These are phyloP conservation scores for Saccharomyces paradoxus DNA, from an alignment of 805 yeast genomes.

Conservation along the genomic window DNA sequence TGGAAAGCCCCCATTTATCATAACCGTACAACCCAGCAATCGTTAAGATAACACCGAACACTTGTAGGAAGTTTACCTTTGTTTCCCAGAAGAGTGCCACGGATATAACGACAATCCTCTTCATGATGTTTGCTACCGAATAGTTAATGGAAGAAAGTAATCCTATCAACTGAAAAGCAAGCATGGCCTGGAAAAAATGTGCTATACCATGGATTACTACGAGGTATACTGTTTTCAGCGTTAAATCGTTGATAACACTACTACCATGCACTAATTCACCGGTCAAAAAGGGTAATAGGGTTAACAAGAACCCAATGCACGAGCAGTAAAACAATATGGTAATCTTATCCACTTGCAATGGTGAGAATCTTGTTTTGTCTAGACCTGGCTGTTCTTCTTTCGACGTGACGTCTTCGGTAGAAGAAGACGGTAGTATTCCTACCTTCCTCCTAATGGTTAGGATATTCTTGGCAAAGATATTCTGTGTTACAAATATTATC, in stretches of 20 bases:
- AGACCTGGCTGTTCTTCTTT: constrained; percentile 14
- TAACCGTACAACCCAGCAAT: constrained; percentile 59
- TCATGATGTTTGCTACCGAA: constrained; percentile 69
- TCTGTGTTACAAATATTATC: constrained; percentile 66
- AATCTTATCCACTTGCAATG: constrained; percentile 50
- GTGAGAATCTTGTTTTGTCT: constrained; percentile 19
- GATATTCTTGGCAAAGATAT: constrained; percentile 69
- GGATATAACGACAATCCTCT: constrained; percentile 61
- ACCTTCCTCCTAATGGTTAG: constrained; percentile 41
- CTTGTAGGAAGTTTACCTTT: constrained; percentile 34
- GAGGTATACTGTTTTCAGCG: constrained; percentile 27
- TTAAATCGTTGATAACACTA: constrained; percentile 27
- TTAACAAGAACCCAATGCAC: constrained; percentile 54
- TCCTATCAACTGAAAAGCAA: constrained; percentile 72
- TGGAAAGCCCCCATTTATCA: constrained; percentile 53
- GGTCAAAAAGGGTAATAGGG: constrained; percentile 57
- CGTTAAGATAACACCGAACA: constrained; percentile 48
- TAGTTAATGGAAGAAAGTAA: constrained; percentile 66
- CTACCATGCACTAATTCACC: constrained; percentile 36
- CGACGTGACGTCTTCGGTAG: constrained; percentile 19
- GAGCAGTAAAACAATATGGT: constrained; percentile 69
- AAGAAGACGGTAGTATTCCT: constrained; percentile 20
- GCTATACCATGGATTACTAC: constrained; percentile 55
- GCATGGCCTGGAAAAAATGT: constrained; percentile 64
- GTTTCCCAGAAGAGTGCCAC: constrained; percentile 62